Base-by-base conservation (phyloP, 805 yeast genomes). In the Brettanomyces naardenensis region DNA sequence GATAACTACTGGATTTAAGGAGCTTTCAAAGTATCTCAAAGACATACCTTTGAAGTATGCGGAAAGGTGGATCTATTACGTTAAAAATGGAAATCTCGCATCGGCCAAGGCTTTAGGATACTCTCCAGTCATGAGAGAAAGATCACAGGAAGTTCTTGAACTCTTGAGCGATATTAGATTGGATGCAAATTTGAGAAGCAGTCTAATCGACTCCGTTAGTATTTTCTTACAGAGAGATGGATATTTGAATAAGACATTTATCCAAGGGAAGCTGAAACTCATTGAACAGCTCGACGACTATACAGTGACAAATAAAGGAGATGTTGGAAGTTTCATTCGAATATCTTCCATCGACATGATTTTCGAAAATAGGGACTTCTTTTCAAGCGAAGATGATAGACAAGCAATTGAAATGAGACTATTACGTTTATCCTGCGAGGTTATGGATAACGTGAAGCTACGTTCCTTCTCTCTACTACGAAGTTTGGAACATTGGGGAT, bases 281-380 rank as follows among this genome's bases (percentile, higher is more conserved):
- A 31, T 69, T 1, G 45, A 44, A 2, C 70, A 74, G 25, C 56
- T 90, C 11, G 79, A 80, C 44, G 96, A 89, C 49, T 87, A 88
- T 54, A 75, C 95, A 0, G 61, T 72, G 2, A 83, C 90, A 0
- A 74, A 75, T 20, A 82, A 85, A 51, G 97, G 97, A 7, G 97
- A 89, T 60, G 89, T 88, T n/a, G 97, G 97, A 2, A 74, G 85
- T 33, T 71, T 76, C 48, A 71, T 87, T 1, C 62, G 97, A 33
- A 29, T 32, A 1, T 68, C 79, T 0, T 64, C 79, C 1, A 53
- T 82, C 2, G 27, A 46, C 5, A 48, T 76, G 3, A 54, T 79
- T 1, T 36, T 43, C 0, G 30, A 46, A 1, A 65, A 69, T 44
- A 28, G 48, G 3, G 34, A 36, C 0, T 19, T 20, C 15, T 49